Conservation (phyloP, 257 asterid species). For the Forsythia viridissima region DNA sequence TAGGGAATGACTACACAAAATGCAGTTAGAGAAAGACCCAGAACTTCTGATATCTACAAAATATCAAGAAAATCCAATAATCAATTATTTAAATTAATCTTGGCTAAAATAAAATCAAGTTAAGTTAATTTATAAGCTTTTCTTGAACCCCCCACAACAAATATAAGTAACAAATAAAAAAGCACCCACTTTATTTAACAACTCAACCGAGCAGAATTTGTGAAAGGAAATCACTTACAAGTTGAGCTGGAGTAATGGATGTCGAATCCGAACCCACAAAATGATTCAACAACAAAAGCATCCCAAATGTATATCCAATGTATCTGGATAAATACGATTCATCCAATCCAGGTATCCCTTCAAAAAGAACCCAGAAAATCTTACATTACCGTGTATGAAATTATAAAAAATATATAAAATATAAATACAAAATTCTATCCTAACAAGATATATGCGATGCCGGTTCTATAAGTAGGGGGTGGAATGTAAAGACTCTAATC, state of each 20-base stretch:
- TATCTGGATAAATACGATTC: conserved; percentile 95
- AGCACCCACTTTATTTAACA: neutral
- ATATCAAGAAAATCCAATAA: conserved; percentile 12
- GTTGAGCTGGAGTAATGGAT: conserved; percentile 69
- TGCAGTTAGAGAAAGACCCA: conserved; percentile 79
- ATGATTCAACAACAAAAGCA: conserved; percentile 73
- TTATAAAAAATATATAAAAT: neutral
- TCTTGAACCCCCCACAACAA: too few relatives aligned
- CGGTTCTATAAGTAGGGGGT: neutral
- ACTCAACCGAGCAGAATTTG: neutral
- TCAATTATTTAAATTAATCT: neutral
- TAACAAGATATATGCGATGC: neutral
- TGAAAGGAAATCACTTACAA: conserved; percentile 38
- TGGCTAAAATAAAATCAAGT: neutral
- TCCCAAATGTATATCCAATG: conserved; percentile 87
- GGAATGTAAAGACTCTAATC: too few relatives aligned
- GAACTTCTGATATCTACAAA: conserved; percentile 74
- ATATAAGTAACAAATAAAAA: neutral
- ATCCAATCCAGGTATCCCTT: conserved; percentile 89
- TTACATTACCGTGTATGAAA: neutral
- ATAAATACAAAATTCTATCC: neutral
- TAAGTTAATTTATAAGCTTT: too few relatives aligned
- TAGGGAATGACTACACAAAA: conserved; percentile 77
- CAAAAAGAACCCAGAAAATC: conserved; percentile 9
- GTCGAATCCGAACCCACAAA: conserved; percentile 67